Evolutionary conservation across 2,329 filamentous ascomycete species (phyloP), one percentile per base, ranked within the genome.

Genomic region (Penicillium sp.): DNA sequence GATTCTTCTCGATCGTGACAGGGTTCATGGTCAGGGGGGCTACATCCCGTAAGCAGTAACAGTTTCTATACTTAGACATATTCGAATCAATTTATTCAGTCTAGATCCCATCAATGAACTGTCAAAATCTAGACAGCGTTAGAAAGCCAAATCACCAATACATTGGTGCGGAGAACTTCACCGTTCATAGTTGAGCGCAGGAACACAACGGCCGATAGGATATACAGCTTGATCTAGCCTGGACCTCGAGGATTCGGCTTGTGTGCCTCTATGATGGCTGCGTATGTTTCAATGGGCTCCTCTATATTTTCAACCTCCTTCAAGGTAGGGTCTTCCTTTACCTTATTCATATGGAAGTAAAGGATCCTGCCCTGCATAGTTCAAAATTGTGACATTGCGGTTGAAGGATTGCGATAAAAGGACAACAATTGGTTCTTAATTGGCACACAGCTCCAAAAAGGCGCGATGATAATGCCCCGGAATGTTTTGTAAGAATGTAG

Each of bases 21-120:
- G 64, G 67, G 73, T 75, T 72, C 68, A 73, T 74, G 68, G 70
- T 73, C 67, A 51, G 70, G 68, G 67, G 61, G 67, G 68, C 65
- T 67, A 75, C 69, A 75, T 64, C 43, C 34, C 53, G 56, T 61
- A 60, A 46, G 32, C 32, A 52, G 56, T 61, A 62, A 46, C 24
- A 51, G 21, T 38, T 43, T 40, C 24, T 38, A 44, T 39, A 32
- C 4, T 41, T 53, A 46, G 13, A 10, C 9, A 29, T 32, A 22
- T n/a, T 48, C 29, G 33, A 41, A 33, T 40, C 31, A 40, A 43
- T 24, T 26, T 10, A n/a, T 41, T 24, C 17, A 17, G 8, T 37
- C 10, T 32, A n/a, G 33, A 35, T 21, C 33, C 33, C 33, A 35
- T 35, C 33, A 35, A 35, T 5, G 33, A 35, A 21, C 33, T 35